These are phyloP conservation scores for Podospora australis DNA, from an alignment of 495 filamentous ascomycete species.

Conservation along the genomic window DNA sequence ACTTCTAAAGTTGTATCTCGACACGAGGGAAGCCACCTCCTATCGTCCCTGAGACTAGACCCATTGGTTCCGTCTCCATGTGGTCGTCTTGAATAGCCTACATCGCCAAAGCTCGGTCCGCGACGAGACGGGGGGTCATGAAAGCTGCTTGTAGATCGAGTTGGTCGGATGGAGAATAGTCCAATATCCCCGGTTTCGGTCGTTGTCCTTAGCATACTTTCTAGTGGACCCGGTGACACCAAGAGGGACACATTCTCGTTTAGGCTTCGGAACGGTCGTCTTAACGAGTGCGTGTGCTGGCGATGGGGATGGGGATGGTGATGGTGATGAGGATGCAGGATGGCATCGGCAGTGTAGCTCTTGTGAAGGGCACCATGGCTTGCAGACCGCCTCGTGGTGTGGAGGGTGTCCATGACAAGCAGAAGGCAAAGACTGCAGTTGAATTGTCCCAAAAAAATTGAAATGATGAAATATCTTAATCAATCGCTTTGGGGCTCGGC, in stretches of 20 bases:
- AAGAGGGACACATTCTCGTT: conserved; percentile 33
- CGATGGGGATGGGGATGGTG: conserved; percentile 9
- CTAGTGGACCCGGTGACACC: conserved; percentile 38
- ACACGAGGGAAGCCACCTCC: conserved; percentile 35
- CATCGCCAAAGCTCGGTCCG: conserved; percentile 4
- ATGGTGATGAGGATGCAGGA: conserved; percentile 11
- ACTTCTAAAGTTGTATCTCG: conserved; percentile 40
- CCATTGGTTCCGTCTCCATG: conserved; percentile 1
- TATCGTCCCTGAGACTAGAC: conserved; percentile 16
- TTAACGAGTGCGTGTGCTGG: no score
- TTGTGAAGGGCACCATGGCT: conserved; percentile 37
- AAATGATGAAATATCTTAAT: neutral
- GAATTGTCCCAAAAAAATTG: neutral
- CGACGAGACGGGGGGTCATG: conserved; percentile 14
- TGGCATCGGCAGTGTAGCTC: conserved; percentile 26
- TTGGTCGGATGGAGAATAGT: conserved; percentile 49
- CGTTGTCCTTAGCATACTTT: conserved; percentile 63
- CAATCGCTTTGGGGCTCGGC: conserved; percentile 1
- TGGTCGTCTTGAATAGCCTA: neutral
- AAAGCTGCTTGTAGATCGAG: conserved; percentile 33
- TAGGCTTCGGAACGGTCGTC: conserved; percentile 31
- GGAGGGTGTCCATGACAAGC: conserved; percentile 32
- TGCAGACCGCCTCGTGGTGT: conserved; percentile 29
- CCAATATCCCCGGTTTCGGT: conserved; percentile 66
- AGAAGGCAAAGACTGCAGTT: no score